Evolutionary conservation across 495 filamentous ascomycete species (phyloP).

Genomic region (Platismatia glauca): DNA sequence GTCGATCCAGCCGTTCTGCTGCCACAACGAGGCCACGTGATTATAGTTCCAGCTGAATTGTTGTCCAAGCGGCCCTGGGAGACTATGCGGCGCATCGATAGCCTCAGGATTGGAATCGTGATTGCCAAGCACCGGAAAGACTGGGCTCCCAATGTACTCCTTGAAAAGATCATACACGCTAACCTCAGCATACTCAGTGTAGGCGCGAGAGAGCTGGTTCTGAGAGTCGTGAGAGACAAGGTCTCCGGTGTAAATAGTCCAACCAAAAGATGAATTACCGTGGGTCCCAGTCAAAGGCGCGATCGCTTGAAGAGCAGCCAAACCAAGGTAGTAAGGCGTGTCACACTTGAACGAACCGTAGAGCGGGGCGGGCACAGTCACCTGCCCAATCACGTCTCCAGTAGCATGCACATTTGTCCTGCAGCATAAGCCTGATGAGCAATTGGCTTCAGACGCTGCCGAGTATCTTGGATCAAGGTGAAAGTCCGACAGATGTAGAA

Average conservation of each 20-base stretch:
- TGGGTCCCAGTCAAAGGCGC: constrained; percentile 48
- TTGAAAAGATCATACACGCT: constrained; percentile 47
- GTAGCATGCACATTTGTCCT: constrained; percentile 37
- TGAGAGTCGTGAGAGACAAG: constrained; percentile 46
- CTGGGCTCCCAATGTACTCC: constrained; percentile 45
- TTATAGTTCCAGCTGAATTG: constrained; percentile 51
- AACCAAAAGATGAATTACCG: constrained; percentile 34
- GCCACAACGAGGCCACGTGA: constrained; percentile 43
- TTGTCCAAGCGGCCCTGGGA: constrained; percentile 44
- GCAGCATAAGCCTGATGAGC: constrained; percentile 46
- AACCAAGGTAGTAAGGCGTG: constrained; percentile 48
- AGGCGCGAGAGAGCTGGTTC: constrained; percentile 38
- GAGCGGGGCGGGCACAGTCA: constrained; percentile 40
- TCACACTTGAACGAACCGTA: constrained; percentile 51
- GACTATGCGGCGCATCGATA: constrained; percentile 40
- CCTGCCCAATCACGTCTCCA: constrained; percentile 22
- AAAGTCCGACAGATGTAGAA: constrained; percentile 52
- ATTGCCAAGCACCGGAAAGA: constrained; percentile 47
- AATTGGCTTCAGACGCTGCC: constrained; percentile 48
- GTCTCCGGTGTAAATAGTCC: constrained; percentile 49
- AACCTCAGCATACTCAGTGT: constrained; percentile 42
- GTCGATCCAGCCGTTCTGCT: constrained; percentile 44
- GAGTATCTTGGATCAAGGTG: constrained; percentile 52
- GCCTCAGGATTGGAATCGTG: constrained; percentile 48
- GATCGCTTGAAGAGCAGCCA: constrained; percentile 50